Percentiles rank a stretch among this genome's conserved stretches.
phyloP scores from a whole-genome alignment of 305 asterid genomes.

The Andrographis paniculata region DNA sequence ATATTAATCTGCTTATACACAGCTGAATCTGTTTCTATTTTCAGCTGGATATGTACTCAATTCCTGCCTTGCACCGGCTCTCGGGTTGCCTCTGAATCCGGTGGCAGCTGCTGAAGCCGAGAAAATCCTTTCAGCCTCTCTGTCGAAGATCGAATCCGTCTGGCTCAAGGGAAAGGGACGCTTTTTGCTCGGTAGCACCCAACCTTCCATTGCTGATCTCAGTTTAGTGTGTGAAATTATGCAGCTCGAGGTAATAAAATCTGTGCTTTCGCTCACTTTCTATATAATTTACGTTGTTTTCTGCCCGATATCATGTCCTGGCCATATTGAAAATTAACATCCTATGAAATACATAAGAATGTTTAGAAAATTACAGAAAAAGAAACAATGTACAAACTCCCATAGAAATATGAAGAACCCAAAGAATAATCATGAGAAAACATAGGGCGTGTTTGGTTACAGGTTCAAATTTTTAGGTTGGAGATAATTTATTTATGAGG shows the following conservation, averaged over 20 bases:
- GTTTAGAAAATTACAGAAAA: no score
- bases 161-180: constrained; percentile 78
- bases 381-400: no score
- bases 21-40: constrained; percentile 18
- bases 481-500: no score
- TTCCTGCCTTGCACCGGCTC: constrained; percentile 49
- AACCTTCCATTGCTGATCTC: constrained; percentile 89
- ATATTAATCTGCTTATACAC: no score
- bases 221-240: constrained; percentile 79
- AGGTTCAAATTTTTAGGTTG: no score
- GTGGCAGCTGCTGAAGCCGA: constrained; percentile 60
- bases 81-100: constrained; percentile 56
- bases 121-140: constrained; percentile 56
- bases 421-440: no score
- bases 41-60: constrained; percentile 46
- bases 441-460: no score
- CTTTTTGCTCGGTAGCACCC: constrained; percentile 63
- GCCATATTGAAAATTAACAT: no score
- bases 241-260: constrained; percentile 75
- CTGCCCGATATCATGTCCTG: no score
- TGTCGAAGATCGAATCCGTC: constrained; percentile 45
- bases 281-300: no score
- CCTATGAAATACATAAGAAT: no score
- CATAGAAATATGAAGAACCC: no score
- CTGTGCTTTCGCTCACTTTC: background rate